A percentile compares a stretch with the other conserved stretches of the same genome.
Conservation (phyloP, 2,329 filamentous ascomycete genomes). For the Ploettnerulaceae sp. region DNA sequence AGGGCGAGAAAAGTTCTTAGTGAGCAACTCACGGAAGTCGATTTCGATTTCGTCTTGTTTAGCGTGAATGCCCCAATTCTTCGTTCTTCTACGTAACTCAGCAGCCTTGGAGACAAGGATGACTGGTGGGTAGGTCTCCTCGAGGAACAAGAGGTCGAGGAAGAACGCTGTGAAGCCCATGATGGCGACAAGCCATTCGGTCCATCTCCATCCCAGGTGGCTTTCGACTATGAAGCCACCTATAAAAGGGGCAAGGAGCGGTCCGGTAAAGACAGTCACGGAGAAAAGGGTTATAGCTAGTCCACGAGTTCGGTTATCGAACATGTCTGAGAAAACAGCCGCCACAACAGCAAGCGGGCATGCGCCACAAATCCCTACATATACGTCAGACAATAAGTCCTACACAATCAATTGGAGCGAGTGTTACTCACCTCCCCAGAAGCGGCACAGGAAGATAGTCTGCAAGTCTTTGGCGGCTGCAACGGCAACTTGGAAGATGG, state of each 20-base stretch:
- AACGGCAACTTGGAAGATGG: slow-evolving; percentile 60
- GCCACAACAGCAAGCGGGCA: slow-evolving; percentile 64
- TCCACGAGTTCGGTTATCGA: slow-evolving; percentile 58
- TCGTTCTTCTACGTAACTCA: slow-evolving; percentile 57
- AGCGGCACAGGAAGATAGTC: slow-evolving; percentile 65
- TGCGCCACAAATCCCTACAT: slow-evolving; percentile 55
- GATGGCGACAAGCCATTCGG: slow-evolving; percentile 57
- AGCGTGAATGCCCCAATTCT: slow-evolving; percentile 67
- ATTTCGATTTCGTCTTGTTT: slow-evolving; percentile 69
- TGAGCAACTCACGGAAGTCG: slow-evolving; percentile 57
- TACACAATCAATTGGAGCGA: neutral
- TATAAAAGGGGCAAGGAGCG: slow-evolving; percentile 62
- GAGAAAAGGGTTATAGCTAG: slow-evolving; percentile 53
- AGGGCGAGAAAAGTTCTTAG: slow-evolving; percentile 44
- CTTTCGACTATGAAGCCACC: slow-evolving; percentile 62
- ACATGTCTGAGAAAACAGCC: slow-evolving; percentile 69
- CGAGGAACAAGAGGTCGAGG: slow-evolving; percentile 57
- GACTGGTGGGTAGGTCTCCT: slow-evolving; percentile 66
- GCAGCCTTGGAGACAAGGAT: slow-evolving; percentile 58
- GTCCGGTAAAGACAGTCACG: slow-evolving; percentile 61
- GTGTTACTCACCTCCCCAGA: slow-evolving; percentile 59
- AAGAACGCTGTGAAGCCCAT: slow-evolving; percentile 58
- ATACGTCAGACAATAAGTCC: slow-evolving; percentile 3
- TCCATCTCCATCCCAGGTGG: slow-evolving; percentile 68
- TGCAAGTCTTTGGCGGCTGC: slow-evolving; percentile 64